Evolutionary conservation across 192 early-diverging fungal genomes (phyloP).

Genomic region (Jimgerdemannia flammicorona): DNA sequence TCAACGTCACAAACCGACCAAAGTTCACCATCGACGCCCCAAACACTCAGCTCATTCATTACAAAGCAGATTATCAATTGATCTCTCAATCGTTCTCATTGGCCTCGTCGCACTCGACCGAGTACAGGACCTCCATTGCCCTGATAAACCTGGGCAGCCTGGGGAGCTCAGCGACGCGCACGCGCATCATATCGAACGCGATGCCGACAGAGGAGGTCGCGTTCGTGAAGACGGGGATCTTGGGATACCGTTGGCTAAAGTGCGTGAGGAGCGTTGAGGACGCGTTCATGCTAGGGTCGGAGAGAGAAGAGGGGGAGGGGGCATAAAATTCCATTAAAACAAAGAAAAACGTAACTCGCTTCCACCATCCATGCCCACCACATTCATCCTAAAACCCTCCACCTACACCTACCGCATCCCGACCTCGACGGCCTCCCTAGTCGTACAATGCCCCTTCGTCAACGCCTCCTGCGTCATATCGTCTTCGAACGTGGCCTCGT

Average conservation of each 20-base stretch:
- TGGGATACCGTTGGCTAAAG: constrained; percentile 95
- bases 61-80: too few species aligned
- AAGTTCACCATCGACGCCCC: too few species aligned
- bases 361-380: neutral
- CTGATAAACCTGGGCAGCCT: constrained; percentile 46
- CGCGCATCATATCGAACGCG: constrained; percentile 77
- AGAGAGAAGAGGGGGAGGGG: neutral
- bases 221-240: constrained; percentile 60
- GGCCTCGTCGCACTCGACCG: constrained; percentile 6
- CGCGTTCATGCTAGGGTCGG: constrained; percentile 69
- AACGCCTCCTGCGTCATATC: constrained; percentile 66
- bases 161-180: constrained; percentile 45
- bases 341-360: constrained; percentile 6
- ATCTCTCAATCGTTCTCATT: neutral
- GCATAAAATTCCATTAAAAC: neutral
- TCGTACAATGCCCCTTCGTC: constrained; percentile 82
- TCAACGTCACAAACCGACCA: too few species aligned
- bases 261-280: constrained; percentile 86
- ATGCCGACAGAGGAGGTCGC: constrained; percentile 52
- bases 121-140: constrained; percentile 52
- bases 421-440: constrained; percentile 82
- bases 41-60: too few species aligned
- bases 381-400: too few species aligned
- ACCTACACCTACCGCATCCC: constrained; percentile 49
- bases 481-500: constrained; percentile 90